phyloP scores from a whole-genome alignment of 1,284 basidiomycete species.

The Schizophyllum commune region DNA sequence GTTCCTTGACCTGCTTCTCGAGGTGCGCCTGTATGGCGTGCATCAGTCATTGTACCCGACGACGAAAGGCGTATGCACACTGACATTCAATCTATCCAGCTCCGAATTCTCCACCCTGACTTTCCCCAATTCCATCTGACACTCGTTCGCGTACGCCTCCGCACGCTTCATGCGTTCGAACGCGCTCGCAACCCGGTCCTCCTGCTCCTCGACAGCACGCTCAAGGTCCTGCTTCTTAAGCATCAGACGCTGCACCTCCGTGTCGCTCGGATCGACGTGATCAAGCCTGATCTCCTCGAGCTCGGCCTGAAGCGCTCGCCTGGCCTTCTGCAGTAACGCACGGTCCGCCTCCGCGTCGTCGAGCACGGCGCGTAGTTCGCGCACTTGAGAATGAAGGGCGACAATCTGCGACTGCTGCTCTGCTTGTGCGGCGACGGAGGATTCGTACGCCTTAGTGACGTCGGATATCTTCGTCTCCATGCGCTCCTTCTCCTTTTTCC shows the following conservation, averaged over 20 bases:
- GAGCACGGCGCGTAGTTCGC: slow-evolving; percentile 70
- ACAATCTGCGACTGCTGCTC: slow-evolving; percentile 83
- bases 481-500: slow-evolving; percentile 83
- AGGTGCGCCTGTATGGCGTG: slow-evolving; percentile 51
- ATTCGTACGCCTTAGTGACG: slow-evolving; percentile 71
- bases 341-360: slow-evolving; percentile 83
- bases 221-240: slow-evolving; percentile 77
- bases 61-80: slow-evolving; percentile 18
- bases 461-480: slow-evolving; percentile 77
- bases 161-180: slow-evolving; percentile 76
- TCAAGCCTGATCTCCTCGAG: slow-evolving; percentile 75
- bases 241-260: slow-evolving; percentile 66
- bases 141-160: slow-evolving; percentile 67
- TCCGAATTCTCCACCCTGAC: slow-evolving; percentile 72
- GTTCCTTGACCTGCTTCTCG: slow-evolving; percentile 77
- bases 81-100: slow-evolving; percentile 69
- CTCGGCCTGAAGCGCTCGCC: slow-evolving; percentile 74
- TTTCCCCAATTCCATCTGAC: slow-evolving; percentile 67
- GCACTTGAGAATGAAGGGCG: slow-evolving; percentile 74
- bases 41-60: slow-evolving; percentile 1
- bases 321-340: slow-evolving; percentile 71
- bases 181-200: slow-evolving; percentile 64
- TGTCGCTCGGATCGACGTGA: slow-evolving; percentile 62
- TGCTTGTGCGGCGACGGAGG: slow-evolving; percentile 62
- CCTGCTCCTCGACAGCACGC: slow-evolving; percentile 71